Evolutionary conservation across 306 rosid genomes (phyloP).

Genomic region (Ziziphus jujuba): DNA sequence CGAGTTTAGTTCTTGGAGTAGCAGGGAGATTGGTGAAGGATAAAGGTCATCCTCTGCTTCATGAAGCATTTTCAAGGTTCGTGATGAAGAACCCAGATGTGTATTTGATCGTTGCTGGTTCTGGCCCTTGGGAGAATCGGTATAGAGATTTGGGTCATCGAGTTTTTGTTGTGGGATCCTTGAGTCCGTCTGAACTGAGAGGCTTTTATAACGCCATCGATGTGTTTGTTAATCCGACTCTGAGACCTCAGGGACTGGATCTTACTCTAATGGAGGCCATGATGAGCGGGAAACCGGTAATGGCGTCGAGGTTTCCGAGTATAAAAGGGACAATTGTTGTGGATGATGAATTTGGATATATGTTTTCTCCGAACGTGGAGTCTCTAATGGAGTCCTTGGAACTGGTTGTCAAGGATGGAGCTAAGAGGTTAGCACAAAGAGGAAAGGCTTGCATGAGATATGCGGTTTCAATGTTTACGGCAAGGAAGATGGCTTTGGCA

Average conservation of each 20-base stretch:
- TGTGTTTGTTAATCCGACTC: slow-evolving; percentile 81
- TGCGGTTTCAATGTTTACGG: slow-evolving; percentile 80
- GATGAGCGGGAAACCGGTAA: slow-evolving; percentile 84
- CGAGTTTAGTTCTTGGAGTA: slow-evolving; percentile 77
- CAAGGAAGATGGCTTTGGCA: slow-evolving; percentile 83
- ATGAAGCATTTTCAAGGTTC: slow-evolving; percentile 72
- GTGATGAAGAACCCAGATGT: slow-evolving; percentile 48
- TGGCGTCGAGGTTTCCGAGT: slow-evolving; percentile 90
- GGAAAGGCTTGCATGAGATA: slow-evolving; percentile 72
- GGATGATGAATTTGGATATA: slow-evolving; percentile 70
- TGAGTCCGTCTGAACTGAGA: slow-evolving; percentile 62
- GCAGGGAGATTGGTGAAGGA: slow-evolving; percentile 93
- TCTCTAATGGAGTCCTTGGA: slow-evolving; percentile 68
- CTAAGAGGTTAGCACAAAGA: slow-evolving; percentile 52
- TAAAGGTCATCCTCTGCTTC: slow-evolving; percentile 87
- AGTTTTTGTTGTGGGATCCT: slow-evolving; percentile 79
- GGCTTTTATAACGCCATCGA: slow-evolving; percentile 83
- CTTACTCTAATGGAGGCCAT: slow-evolving; percentile 95
- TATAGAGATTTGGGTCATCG: slow-evolving; percentile 72
- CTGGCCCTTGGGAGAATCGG: slow-evolving; percentile 86
- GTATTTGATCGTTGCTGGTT: slow-evolving; percentile 79
- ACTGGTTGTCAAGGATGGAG: slow-evolving; percentile 63
- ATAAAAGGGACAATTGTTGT: slow-evolving; percentile 84
- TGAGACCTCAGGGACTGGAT: slow-evolving; percentile 92
- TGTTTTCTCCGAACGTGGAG: slow-evolving; percentile 89